Evolutionary conservation across 371 early-diverging fungal species (phyloP), one percentile per base, ranked within the genome.

Genomic region (Actinomortierella wolfii): DNA sequence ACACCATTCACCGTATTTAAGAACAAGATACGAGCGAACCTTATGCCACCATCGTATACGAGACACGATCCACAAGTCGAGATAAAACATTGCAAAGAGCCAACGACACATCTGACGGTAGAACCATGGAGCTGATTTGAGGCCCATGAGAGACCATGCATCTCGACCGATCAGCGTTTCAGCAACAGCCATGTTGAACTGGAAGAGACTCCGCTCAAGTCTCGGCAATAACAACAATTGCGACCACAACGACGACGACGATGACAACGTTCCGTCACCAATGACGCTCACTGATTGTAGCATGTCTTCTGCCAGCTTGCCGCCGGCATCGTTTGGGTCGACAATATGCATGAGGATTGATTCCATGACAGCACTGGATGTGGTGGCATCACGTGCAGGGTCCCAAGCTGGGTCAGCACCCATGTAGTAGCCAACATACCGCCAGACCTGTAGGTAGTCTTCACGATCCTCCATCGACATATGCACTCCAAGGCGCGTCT

Each of bases 381-480:
- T 14, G 1, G 48, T 54, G 0, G 61, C 54, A 0, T 50, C 23
- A 1, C 7, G 18, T 15, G 56, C 48, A 3, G 25, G 61, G 2
- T 55, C 56, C 0, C 64, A 24, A 25, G 54, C 21, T 54, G 64
- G 65, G 13, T 64, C 65, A 15, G 64, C 61, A 2, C 71, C 65
- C 51, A 65, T 61, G 29, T 61, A 39, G 20, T 65, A 54, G 18
- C 71, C 71, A 14, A 61, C 43, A 25, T 65, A 70, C 29, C 71
- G 61, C 65, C 65, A 70, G 5, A 70, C 51, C 23, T 70, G 71
- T 7, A 70, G 24, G 15, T 58, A 70, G 34, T 70, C 71, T 5
- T 64, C 64, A 0, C 52, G 61, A 18, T 69, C 70, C 45, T 64
- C 60, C 0, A 6, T 29, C 14, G 43, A 53, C 70, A 64, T 59